These are phyloP conservation scores for Syzygium jambos DNA, from an alignment of 345 rosid species.

Conservation along the genomic window DNA sequence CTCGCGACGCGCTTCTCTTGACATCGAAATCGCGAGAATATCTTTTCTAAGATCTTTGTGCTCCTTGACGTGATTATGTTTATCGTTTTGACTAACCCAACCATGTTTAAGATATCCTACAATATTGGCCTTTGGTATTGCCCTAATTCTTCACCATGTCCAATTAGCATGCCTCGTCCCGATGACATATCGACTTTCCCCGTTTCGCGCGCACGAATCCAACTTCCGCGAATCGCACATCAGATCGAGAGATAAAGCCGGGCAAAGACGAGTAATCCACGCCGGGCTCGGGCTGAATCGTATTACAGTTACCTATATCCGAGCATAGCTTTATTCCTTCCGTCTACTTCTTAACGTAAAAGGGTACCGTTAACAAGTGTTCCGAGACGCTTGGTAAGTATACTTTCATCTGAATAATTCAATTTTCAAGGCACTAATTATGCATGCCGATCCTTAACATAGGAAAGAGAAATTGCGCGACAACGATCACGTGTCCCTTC, in stretches of 20 bases:
- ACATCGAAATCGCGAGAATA: background rate
- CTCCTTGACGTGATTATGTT: background rate
- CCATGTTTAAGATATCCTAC: background rate
- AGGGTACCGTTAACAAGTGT: background rate
- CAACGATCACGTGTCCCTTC: background rate
- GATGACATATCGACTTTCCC: background rate
- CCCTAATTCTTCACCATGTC: background rate
- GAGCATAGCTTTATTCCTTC: background rate
- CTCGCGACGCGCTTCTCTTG: background rate
- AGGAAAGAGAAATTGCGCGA: background rate
- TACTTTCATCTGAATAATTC: background rate
- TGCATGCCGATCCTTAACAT: background rate
- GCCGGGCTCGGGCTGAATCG: rapidly evolving
- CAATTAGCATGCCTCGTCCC: background rate
- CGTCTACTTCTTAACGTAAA: background rate
- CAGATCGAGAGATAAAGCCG: background rate
- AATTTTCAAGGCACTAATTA: background rate
- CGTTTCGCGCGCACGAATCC: background rate
- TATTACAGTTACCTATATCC: background rate
- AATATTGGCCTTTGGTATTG: background rate
- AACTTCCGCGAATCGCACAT: background rate
- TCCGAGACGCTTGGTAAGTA: background rate
- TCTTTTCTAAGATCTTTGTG: background rate
- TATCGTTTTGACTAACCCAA: background rate
- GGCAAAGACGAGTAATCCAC: background rate